Conservation (phyloP, 2,329 filamentous ascomycete species). For the Colletotrichum siamense region DNA sequence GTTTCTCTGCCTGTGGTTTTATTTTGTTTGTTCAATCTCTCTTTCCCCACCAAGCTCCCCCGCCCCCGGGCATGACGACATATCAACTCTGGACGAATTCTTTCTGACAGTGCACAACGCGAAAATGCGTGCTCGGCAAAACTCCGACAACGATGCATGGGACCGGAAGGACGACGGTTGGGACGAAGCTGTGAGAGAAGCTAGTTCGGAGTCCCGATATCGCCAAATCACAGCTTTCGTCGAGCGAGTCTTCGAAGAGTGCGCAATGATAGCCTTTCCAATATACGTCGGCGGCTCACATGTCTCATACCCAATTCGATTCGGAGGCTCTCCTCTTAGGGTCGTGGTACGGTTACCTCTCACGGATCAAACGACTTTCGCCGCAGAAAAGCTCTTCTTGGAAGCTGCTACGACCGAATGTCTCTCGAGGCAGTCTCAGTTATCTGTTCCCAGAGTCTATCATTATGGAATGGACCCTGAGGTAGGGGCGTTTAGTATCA, state of each 20-base stretch:
- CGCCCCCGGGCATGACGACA: no score
- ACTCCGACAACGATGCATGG: slow-evolving; percentile 35
- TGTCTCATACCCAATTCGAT: slow-evolving; percentile 27
- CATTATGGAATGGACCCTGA: slow-evolving; percentile 25
- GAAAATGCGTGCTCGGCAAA: slow-evolving; percentile 29
- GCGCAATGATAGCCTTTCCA: slow-evolving; percentile 24
- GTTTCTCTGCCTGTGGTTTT: no score
- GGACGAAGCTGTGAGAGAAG: slow-evolving; percentile 28
- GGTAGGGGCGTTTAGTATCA: slow-evolving; percentile 28
- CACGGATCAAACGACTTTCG: slow-evolving; percentile 23
- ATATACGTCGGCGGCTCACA: slow-evolving; percentile 33
- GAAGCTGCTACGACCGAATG: slow-evolving; percentile 27
- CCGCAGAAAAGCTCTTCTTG: slow-evolving; percentile 26
- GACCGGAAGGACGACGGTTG: slow-evolving; percentile 29
- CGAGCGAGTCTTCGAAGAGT: slow-evolving; percentile 19
- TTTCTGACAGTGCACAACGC: no score
- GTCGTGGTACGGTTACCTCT: slow-evolving; percentile 29
- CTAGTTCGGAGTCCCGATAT: slow-evolving; percentile 22
- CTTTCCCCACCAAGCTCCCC: no score
- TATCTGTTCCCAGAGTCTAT: slow-evolving; percentile 29
- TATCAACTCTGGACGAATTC: no score
- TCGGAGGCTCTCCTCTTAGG: slow-evolving; percentile 15
- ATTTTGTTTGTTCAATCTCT: no score
- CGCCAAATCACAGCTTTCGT: slow-evolving; percentile 26
- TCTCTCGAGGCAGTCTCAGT: slow-evolving; percentile 23